Evolutionary conservation across 768 basidiomycete genomes (phyloP).

Genomic region (Tubosaeta sp.): DNA sequence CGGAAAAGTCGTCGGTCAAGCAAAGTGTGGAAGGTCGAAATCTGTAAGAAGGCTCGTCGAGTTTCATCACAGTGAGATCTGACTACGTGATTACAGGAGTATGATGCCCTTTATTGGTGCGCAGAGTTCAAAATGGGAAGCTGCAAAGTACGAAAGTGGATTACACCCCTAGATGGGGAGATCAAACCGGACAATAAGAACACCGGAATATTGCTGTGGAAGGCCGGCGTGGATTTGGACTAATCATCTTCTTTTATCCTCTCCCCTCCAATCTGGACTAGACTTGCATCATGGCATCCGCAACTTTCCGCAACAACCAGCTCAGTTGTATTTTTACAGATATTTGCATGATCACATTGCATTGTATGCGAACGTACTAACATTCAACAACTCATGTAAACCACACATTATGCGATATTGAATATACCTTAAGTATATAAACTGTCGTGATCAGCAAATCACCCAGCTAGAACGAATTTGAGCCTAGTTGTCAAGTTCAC

Average conservation of each 20-base stretch:
- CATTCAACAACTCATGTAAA: neutral
- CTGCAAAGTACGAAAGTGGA: constrained; percentile 49
- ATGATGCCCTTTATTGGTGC: constrained; percentile 49
- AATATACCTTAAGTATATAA: neutral
- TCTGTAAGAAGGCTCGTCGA: constrained; percentile 32
- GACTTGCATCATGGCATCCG: neutral
- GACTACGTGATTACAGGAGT: constrained; percentile 30
- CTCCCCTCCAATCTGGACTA: neutral
- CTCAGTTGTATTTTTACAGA: neutral
- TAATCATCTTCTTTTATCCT: neutral
- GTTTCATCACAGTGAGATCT: too few relatives aligned
- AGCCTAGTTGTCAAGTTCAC: neutral
- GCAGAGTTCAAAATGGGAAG: constrained; percentile 39
- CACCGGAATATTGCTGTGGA: constrained; percentile 43
- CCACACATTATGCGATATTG: neutral
- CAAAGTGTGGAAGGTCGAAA: constrained; percentile 43
- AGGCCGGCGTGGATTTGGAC: constrained; percentile 34
- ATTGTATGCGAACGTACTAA: neutral
- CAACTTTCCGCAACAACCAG: neutral
- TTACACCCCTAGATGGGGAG: constrained; percentile 61
- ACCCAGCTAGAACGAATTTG: neutral
- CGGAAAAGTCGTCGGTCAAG: constrained; percentile 46
- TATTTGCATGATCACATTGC: neutral
- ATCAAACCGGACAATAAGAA: constrained; percentile 55
- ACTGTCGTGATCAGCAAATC: too few relatives aligned